phyloP scores from a whole-genome alignment of 1,284 basidiomycete species.

The Coniferiporia sulphurascens region DNA sequence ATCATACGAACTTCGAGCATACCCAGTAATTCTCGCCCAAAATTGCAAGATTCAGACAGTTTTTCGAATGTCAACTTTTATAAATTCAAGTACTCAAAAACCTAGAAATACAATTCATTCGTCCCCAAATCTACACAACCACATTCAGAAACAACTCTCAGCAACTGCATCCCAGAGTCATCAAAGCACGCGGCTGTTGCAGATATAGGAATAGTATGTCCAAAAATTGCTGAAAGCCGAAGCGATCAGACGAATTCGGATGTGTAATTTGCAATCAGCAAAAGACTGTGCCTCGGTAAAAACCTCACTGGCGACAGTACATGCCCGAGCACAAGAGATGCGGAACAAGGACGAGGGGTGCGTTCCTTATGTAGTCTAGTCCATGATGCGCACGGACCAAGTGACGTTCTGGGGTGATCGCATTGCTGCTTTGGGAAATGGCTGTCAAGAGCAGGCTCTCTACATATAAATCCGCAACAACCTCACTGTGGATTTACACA shows the following conservation, averaged over 20 bases:
- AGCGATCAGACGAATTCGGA: conserved; percentile 77
- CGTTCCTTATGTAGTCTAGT: background rate
- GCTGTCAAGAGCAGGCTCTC: too few species aligned
- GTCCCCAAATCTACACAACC: background rate
- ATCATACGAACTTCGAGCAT: too few species aligned
- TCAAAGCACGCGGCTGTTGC: too few species aligned
- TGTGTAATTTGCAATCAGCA: conserved; percentile 93
- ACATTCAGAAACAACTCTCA: background rate
- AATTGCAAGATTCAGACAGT: too few species aligned
- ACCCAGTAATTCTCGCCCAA: too few species aligned
- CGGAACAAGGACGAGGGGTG: conserved; percentile 22
- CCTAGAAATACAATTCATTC: too few species aligned
- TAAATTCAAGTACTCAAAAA: too few species aligned
- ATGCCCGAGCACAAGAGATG: conserved; percentile 89
- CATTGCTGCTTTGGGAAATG: background rate
- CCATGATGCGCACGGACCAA: background rate
- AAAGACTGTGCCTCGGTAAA: conserved; percentile 88
- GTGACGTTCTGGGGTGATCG: too few species aligned
- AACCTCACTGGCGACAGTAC: conserved; percentile 89
- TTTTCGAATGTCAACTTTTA: too few species aligned
- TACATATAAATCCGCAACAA: too few species aligned
- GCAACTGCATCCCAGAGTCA: background rate
- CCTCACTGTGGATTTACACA: too few species aligned
- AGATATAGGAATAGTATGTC: conserved; percentile 29
- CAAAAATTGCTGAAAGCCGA: conserved; percentile 80